Base-by-base conservation (phyloP, 2,329 filamentous ascomycete genomes). In the Cercospora sesami region DNA sequence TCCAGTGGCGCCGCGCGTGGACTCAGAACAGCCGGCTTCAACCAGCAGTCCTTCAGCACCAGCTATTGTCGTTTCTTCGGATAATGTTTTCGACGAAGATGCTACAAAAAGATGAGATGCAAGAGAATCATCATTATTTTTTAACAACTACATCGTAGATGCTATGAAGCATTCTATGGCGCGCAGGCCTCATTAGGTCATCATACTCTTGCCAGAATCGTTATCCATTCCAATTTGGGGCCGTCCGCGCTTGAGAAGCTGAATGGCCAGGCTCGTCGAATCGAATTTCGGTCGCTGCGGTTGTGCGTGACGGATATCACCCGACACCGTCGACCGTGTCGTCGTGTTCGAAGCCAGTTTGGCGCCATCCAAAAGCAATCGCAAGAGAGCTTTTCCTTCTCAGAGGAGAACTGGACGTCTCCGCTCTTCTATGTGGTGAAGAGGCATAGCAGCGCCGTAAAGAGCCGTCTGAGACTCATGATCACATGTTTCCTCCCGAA, bases 21-120 rank as follows among this genome's bases (percentile, higher is more conserved):
- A 53, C 21, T 36, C 60, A 51, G 62, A 33, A 14, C 16, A 33
- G 53, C 48, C 18, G 16, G 45, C 48, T 14, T 10, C 39, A 2
- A 4, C 65, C 10, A 30, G 33, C 16, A 67, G 31, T 39, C 61
- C 48, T 18, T 57, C 48, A 42, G 61, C 60, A 12, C 65, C 65
- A 23, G 55, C 60, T 36, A 67, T 67, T 18, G 60, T 67, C 3
- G 65, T 67, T 10, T 67, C 65, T 26, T 63, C 48, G n/a, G 61
- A 63, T 26, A 39, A 6, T 26, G n/a, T 48, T 39, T 33, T 31
- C 3, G 61, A 55, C 4, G 42, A 63, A 57, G 61, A 57, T 23
- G 18, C 14, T 16, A 21, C 45, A 30, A 63, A 31, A 28, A 58
- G 2, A 18, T 58, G 14, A 58, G 18, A 10, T 10, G n/a, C 18